Evolutionary conservation across 352 stramenopile genomes (phyloP).

Genomic region (Phytophthora constricta): DNA sequence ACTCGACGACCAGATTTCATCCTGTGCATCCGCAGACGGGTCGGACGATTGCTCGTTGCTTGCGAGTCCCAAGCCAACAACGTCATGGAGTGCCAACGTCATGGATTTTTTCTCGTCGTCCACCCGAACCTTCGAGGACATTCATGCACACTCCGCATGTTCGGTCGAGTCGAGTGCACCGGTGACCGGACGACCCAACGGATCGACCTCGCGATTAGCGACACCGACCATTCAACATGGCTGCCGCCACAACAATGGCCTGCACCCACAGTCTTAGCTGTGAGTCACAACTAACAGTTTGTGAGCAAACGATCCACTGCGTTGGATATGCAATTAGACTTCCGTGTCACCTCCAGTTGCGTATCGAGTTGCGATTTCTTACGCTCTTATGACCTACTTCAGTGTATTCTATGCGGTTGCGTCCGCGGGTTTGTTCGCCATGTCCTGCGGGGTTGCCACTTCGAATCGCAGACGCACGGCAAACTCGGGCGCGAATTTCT

Average conservation of each 20-base stretch:
- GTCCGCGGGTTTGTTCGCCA: constrained; percentile 8
- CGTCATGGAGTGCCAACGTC: background rate
- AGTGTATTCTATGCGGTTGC: constrained; percentile 15
- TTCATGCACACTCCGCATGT: too few species aligned
- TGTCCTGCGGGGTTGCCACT: constrained; percentile 37
- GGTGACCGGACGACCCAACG: too few species aligned
- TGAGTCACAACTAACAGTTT: too few species aligned
- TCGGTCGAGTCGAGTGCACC: background rate
- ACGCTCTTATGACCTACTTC: too few species aligned
- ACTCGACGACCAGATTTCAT: constrained; percentile 26
- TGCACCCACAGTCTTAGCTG: too few species aligned
- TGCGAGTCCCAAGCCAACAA: background rate
- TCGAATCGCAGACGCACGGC: constrained; percentile 60
- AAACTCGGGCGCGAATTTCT: constrained; percentile 62
- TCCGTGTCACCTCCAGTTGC: too few species aligned
- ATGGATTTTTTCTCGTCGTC: constrained; percentile 30
- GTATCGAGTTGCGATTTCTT: background rate
- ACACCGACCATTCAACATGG: too few species aligned
- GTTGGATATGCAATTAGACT: too few species aligned
- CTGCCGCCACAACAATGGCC: too few species aligned
- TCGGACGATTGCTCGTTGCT: constrained; percentile 1
- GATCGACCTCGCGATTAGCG: too few species aligned
- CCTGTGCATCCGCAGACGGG: constrained; percentile 27
- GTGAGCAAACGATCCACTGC: too few species aligned
- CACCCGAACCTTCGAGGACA: background rate